Evolutionary conservation across 257 asterid genomes (phyloP).

Genomic region (Solanum lycopersicoides): DNA sequence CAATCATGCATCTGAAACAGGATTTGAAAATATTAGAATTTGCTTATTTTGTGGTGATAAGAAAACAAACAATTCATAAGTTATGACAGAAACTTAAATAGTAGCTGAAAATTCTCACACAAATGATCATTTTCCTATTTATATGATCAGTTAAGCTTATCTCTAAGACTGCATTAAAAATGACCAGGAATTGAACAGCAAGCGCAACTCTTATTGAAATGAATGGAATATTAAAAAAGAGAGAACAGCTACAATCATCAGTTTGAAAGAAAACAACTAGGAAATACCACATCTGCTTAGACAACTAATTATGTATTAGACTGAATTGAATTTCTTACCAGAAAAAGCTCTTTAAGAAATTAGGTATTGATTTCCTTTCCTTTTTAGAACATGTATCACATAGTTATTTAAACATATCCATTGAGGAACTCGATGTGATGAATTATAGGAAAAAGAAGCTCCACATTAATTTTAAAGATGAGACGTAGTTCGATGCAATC

Average conservation of each 20-base stretch:
- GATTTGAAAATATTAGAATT: not conserved
- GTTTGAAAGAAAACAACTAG: not conserved
- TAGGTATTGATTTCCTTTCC: not conserved
- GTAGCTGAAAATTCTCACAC: not conserved
- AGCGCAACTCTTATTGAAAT: not conserved
- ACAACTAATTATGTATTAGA: not conserved
- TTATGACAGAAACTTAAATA: not conserved
- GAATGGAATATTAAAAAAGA: not conserved
- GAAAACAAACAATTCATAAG: too few relatives aligned
- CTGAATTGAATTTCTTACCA: not conserved
- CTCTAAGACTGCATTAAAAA: not conserved
- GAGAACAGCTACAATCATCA: too few relatives aligned
- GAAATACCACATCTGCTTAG: not conserved
- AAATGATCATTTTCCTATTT: not conserved
- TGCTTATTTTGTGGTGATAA: not conserved
- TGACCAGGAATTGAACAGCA: not conserved
- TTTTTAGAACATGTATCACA: not conserved
- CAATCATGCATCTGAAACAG: too few relatives aligned
- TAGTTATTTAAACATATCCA: not conserved
- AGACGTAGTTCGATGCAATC: not conserved
- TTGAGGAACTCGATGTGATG: not conserved
- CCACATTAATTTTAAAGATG: not conserved
- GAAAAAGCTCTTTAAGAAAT: not conserved
- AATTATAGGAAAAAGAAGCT: not conserved
- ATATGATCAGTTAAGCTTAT: not conserved